Evolutionary conservation across 139 green algal species (phyloP).

Genomic region (Ettlia oleoabundans): DNA sequence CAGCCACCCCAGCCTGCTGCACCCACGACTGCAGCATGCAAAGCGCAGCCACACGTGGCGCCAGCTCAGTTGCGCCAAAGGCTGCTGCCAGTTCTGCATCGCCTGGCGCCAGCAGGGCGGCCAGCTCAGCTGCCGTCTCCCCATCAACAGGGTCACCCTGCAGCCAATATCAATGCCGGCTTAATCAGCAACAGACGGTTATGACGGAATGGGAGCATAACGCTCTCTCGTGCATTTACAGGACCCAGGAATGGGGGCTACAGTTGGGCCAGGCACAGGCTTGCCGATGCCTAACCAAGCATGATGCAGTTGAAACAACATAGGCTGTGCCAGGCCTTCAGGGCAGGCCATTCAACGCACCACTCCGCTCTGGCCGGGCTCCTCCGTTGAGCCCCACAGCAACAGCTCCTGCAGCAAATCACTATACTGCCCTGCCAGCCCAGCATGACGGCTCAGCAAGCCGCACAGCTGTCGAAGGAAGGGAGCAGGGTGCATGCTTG

Average conservation of each 20-base stretch:
- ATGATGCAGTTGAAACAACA: neutral
- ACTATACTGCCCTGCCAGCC: conserved; percentile 48
- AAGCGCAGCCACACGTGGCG: conserved; percentile 53
- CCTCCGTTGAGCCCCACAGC: conserved; percentile 55
- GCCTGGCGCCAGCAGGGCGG: conserved; percentile 37
- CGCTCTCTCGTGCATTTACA: too few relatives aligned
- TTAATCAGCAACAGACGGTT: neutral
- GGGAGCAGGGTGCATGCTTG: neutral
- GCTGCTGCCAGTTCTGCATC: conserved; percentile 32
- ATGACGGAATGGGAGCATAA: neutral
- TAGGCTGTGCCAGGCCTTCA: too few relatives aligned
- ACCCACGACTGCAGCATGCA: conserved; percentile 50
- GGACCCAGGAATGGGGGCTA: too few relatives aligned
- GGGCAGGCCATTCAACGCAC: conserved; percentile 5
- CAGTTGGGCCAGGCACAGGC: too few relatives aligned
- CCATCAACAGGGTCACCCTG: conserved; percentile 23
- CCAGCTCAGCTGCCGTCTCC: conserved; percentile 15
- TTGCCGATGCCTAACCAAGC: neutral
- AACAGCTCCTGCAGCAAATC: conserved; percentile 49
- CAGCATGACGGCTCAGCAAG: conserved; percentile 38
- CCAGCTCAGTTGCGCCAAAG: conserved; percentile 36
- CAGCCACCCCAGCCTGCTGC: too few relatives aligned
- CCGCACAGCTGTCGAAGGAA: conserved; percentile 49
- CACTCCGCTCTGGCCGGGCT: conserved; percentile 3
- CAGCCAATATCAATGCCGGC: too few relatives aligned